Base-by-base conservation (phyloP, 768 basidiomycete genomes). In the Rhizopogon salebrosus region DNA sequence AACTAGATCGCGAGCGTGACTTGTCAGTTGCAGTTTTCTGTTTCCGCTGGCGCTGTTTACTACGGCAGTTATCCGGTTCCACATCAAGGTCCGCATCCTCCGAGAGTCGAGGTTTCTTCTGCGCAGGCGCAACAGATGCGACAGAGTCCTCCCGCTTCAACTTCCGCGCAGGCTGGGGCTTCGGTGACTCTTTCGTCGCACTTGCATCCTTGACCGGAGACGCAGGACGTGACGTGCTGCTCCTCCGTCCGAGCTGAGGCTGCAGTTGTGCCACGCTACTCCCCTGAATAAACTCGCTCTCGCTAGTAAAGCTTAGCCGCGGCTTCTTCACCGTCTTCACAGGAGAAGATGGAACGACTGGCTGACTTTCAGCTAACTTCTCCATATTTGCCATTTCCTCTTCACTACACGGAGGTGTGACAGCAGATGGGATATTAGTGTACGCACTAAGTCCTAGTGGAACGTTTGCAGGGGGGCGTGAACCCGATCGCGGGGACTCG, bases 31-130 rank as follows among this genome's bases (percentile, higher is more conserved):
- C n/a, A 5, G 29, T 23, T 46, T 49, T 50, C 36, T 53, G 13
- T 20, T 29, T 26, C 18, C 22, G 49, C 14, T 40, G 46, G 20
- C 27, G 48, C 37, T n/a, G 46, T 52, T 29, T 40, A 9, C 50
- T 40, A 9, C 50, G 49, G 18, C 52, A 52, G 22, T 7, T 2
- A 22, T 10, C 24, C 4, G n/a, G 49, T 41, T 50, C 51, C 2
- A 18, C 16, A 36, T 53, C 51, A 35, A 24, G 45, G 22, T 46
- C 42, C 43, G 20, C 20, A 11, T 41, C n/a, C 20, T 36, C 54
- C 10, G 49, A 56, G n/a, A 49, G 10, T 16, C 51, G 67, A 22
- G 48, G 31, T 46, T 52, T 70, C 48, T 70, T 68, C 48, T 36
- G 57, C 11, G 55, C 36, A 48, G 56, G 66, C 20, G 60, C 57